Base-by-base conservation (phyloP, 2,329 filamentous ascomycete species). In the Macrophomina pseudophaseolina region DNA sequence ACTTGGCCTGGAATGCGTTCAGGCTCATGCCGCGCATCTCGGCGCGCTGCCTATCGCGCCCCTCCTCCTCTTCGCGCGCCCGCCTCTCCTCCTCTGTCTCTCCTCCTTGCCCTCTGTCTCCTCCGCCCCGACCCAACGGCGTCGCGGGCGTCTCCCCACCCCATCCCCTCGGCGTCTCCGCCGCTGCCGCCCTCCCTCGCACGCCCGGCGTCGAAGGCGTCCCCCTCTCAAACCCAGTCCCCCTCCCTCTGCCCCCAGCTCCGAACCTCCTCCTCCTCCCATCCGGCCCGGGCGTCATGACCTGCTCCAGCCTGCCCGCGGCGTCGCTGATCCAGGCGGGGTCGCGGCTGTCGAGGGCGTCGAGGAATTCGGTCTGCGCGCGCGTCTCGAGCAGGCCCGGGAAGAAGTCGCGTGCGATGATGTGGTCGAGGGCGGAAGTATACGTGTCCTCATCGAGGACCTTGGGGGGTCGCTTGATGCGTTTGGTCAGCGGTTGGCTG, bases 391-490 rank as follows among this genome's bases (percentile, higher is more conserved):
- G 82, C 0, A 99, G 84, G 0, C 94, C 95, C 0, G 95, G 95
- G 74, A 98, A 99, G 83, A 97, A 99, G 83, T 99, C 95, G 70
- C 95, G 89, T 9, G 93, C 92, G 69, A 99, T 97, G 75, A 99
- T 98, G 72, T 95, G 90, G 0, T 94, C 97, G 33, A 99, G 84
- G 0, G 92, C 91, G 67, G 93, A 89, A 2, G 93, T 95, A 79
- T 99, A 99, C 64, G 91, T 89, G 72, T 99, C 94, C 83, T 99
- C 95, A 77, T 97, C 93, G 33, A 99, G 87, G 33, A 97, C 89
- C 69, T 90, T 91, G 69, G 90, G 89, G 0, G 95, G 95, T 63
- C 95, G 87, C 80, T 97, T 97, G 74, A 97, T 97, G 67, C 93
- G 90, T 78, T 97, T 98, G 49, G 89, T 84, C 0, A 88, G 86